A percentile compares a stretch with the other conserved stretches of the same genome.
These are phyloP conservation scores for Aspergillus puulaauensis DNA, from an alignment of 2,329 filamentous ascomycete genomes.

Conservation along the genomic window DNA sequence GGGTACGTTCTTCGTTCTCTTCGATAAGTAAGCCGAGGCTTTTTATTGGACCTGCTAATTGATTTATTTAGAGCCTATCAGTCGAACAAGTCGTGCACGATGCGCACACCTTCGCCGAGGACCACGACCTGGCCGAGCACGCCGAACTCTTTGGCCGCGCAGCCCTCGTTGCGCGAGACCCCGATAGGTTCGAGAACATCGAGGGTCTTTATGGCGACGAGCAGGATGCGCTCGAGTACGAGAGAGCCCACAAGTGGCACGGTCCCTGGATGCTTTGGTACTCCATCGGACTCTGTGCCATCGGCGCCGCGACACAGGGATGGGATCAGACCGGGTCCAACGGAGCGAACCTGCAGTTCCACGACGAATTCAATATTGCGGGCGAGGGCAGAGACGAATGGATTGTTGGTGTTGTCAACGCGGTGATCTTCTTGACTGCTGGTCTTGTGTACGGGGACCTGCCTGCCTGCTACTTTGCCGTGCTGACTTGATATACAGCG, in stretches of 20 bases:
- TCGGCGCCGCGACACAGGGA: constrained; percentile 51
- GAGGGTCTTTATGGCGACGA: constrained; percentile 43
- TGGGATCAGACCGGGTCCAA: constrained; percentile 57
- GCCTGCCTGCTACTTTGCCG: constrained; percentile 13
- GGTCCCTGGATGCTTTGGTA: constrained; percentile 48
- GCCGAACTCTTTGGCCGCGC: constrained; percentile 37
- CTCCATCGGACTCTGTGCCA: constrained; percentile 49
- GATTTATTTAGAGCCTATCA: constrained; percentile 27
- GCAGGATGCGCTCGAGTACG: constrained; percentile 41
- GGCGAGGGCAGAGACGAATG: constrained; percentile 48
- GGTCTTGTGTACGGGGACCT: constrained; percentile 23
- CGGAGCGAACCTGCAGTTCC: constrained; percentile 53
- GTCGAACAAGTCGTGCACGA: constrained; percentile 31
- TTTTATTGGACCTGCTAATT: too few relatives aligned
- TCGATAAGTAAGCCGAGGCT: too few relatives aligned
- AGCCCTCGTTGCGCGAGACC: constrained; percentile 37
- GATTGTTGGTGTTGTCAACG: constrained; percentile 65
- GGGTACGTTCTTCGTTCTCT: constrained; percentile 30
- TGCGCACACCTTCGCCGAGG: constrained; percentile 30
- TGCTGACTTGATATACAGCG: constrained; percentile 27
- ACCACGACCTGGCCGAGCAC: constrained; percentile 36
- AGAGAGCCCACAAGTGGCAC: constrained; percentile 49
- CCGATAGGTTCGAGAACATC: constrained; percentile 25
- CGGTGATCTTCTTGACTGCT: constrained; percentile 46
- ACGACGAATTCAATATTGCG: constrained; percentile 42